A percentile compares a stretch with the other conserved stretches of the same genome.
Conservation (phyloP, 2,329 filamentous ascomycete genomes). For the Seiridium cupressi region DNA sequence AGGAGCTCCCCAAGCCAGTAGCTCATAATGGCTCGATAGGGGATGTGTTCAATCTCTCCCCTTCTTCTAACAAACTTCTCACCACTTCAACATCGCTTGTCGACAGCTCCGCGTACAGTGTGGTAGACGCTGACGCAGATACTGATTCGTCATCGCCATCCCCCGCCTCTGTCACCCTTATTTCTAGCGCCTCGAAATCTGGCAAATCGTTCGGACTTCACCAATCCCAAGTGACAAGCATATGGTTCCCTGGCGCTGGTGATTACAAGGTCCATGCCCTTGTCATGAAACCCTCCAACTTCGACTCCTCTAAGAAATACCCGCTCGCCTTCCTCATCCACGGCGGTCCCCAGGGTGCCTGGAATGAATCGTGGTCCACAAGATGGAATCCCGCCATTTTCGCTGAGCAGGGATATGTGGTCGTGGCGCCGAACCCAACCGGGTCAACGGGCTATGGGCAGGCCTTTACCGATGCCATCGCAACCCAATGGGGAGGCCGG, state of each 20-base stretch:
- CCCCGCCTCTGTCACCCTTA: neutral
- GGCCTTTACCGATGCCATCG: constrained; percentile 72
- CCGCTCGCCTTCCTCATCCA: constrained; percentile 79
- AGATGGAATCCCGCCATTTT: constrained; percentile 86
- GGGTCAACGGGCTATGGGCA: constrained; percentile 83
- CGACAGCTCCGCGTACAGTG: constrained; percentile 69
- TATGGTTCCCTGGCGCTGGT: constrained; percentile 66
- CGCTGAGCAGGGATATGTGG: constrained; percentile 84
- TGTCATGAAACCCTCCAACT: constrained; percentile 65
- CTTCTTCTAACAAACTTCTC: constrained; percentile 50
- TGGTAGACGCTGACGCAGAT: constrained; percentile 45
- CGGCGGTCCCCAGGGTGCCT: constrained; percentile 77
- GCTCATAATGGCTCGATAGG: constrained; percentile 53
- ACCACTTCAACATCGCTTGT: constrained; percentile 66
- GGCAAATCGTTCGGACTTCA: constrained; percentile 68
- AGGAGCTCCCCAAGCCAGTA: constrained; percentile 46
- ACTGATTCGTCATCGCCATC: neutral
- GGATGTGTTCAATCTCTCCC: constrained; percentile 51
- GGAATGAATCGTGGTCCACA: constrained; percentile 72
- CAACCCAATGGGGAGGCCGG: constrained; percentile 77
- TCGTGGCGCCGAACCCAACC: constrained; percentile 78
- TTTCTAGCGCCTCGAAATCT: constrained; percentile 36
- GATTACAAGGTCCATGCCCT: constrained; percentile 68
- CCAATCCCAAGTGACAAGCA: constrained; percentile 60
- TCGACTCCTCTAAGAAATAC: constrained; percentile 70